Conservation (phyloP, 129 eudicot genomes). For the Oenanthe sinensis region DNA sequence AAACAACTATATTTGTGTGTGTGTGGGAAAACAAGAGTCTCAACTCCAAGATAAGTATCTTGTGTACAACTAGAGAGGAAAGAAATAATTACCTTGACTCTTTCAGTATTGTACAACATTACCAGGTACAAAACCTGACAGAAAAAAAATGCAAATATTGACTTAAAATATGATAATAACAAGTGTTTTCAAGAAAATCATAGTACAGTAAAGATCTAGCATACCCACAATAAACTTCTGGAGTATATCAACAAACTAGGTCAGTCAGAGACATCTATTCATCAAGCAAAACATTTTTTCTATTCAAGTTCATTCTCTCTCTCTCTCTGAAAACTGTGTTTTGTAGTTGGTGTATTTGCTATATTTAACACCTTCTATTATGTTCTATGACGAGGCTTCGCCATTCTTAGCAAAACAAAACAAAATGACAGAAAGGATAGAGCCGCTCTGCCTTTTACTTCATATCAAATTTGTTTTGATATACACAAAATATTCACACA, state of each 20-base stretch:
- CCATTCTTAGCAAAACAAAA: no score
- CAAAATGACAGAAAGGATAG: no score
- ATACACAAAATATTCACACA: no score
- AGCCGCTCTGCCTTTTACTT: no score
- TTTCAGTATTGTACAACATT: not conserved
- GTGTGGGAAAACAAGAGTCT: not conserved
- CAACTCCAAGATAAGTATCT: not conserved
- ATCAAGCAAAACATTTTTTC: no score
- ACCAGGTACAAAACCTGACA: not conserved
- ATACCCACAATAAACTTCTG: not conserved
- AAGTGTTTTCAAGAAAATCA: no score
- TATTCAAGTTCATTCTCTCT: not conserved
- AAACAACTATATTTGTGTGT: no score
- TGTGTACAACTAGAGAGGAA: not conserved
- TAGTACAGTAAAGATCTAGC: not conserved
- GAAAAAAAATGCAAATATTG: not conserved
- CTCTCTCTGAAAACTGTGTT: not conserved
- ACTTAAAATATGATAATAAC: not conserved
- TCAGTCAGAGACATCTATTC: not conserved
- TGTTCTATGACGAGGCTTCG: no score
- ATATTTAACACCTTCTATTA: no score
- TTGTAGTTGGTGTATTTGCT: not conserved
- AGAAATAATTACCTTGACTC: not conserved
- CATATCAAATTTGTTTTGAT: no score
- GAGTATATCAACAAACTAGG: no score